Evolutionary conservation across 2,329 filamentous ascomycete species (phyloP).

Genomic region (Microascus cirrosus): DNA sequence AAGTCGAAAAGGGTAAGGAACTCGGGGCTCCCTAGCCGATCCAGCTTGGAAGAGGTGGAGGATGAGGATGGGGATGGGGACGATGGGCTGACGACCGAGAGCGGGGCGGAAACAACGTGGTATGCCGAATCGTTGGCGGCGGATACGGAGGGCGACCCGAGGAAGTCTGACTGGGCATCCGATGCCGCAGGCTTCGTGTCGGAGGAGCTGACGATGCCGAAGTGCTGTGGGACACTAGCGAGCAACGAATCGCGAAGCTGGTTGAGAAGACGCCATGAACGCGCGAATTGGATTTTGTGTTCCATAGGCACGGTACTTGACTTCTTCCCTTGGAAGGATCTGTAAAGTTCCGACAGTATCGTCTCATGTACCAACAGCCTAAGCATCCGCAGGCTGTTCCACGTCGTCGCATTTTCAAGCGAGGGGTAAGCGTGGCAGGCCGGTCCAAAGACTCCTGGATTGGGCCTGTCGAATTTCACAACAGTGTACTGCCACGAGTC

Average conservation of each 20-base stretch:
- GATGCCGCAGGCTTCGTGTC: slow-evolving; percentile 16
- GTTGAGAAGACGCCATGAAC: slow-evolving; percentile 23
- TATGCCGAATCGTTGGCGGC: slow-evolving; percentile 16
- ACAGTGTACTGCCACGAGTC: slow-evolving; percentile 28
- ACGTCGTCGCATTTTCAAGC: slow-evolving; percentile 31
- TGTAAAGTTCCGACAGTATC: slow-evolving; percentile 29
- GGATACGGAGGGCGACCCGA: slow-evolving; percentile 14
- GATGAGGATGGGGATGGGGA: slow-evolving; percentile 13
- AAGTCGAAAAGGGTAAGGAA: slow-evolving; percentile 1
- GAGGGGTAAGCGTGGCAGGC: slow-evolving; percentile 33
- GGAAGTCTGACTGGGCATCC: slow-evolving; percentile 7
- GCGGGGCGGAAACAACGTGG: slow-evolving; percentile 12
- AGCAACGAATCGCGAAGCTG: slow-evolving; percentile 28
- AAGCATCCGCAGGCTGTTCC: slow-evolving; percentile 34
- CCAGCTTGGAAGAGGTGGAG: slow-evolving; percentile 6
- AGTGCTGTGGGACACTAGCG: slow-evolving; percentile 36
- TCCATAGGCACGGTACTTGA: slow-evolving; percentile 15
- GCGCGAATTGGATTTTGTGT: slow-evolving; percentile 23
- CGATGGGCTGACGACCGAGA: neutral
- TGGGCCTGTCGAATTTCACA: slow-evolving; percentile 23
- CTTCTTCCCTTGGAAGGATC: slow-evolving; percentile 14
- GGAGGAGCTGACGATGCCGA: slow-evolving; percentile 31
- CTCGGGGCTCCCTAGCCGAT: neutral
- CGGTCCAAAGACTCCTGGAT: slow-evolving; percentile 27
- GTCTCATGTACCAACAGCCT: slow-evolving; percentile 37